Percentiles rank a stretch among this genome's conserved stretches.
Evolutionary conservation across 2,329 filamentous ascomycete genomes (phyloP).

Genomic region (Delphinella strobiligena): DNA sequence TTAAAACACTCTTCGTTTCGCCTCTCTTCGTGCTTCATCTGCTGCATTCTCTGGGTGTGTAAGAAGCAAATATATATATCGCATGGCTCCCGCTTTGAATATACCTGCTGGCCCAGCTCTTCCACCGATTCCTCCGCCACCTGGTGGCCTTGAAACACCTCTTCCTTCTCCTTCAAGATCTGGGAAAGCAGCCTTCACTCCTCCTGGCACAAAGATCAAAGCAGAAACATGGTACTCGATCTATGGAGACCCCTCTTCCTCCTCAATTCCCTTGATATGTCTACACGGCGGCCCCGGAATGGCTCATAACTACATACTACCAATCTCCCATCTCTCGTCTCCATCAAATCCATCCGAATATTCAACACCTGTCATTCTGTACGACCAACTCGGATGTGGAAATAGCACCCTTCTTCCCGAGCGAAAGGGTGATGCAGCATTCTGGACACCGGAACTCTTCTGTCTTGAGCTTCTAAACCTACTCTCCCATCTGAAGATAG

Average conservation of each 20-base stretch:
- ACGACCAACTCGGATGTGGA: constrained; percentile 43
- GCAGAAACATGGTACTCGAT: constrained; percentile 29
- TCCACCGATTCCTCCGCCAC: neutral
- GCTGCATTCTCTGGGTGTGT: too few species aligned
- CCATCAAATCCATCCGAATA: constrained; percentile 19
- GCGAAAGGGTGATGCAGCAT: constrained; percentile 30
- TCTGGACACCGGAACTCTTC: constrained; percentile 40
- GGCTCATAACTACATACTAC: constrained; percentile 23
- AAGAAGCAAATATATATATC: too few species aligned
- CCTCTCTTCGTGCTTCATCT: too few species aligned
- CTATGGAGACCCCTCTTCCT: constrained; percentile 23
- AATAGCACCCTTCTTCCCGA: constrained; percentile 36
- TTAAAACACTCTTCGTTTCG: too few species aligned
- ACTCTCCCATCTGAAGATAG: constrained; percentile 28
- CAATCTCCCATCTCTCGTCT: constrained; percentile 24
- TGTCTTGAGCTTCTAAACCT: constrained; percentile 39
- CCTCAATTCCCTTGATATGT: constrained; percentile 21
- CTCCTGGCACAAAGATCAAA: constrained; percentile 20
- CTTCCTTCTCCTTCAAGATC: constrained; percentile 15
- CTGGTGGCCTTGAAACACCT: constrained; percentile 14
- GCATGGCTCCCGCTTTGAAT: neutral
- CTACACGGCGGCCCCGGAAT: constrained; percentile 38
- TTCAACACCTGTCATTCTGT: constrained; percentile 37
- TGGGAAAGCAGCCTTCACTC: constrained; percentile 21
- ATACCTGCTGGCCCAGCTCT: neutral